Percentiles rank a stretch among this genome's conserved stretches.
Conservation (phyloP, 305 asterid genomes). For the Solanum hybrid region DNA sequence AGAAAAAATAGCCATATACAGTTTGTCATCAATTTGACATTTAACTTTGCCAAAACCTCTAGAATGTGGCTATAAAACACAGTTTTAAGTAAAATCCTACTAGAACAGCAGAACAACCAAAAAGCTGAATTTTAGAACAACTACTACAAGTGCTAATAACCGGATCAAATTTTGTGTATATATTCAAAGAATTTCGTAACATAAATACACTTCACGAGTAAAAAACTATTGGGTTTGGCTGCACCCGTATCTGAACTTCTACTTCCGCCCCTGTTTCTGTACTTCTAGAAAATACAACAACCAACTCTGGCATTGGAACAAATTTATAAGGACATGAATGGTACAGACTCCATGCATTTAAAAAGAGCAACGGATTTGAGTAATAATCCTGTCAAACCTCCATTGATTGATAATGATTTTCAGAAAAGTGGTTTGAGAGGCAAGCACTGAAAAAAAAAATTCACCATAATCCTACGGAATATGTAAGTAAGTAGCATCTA, state of each 20-base stretch:
- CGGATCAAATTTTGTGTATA: neutral
- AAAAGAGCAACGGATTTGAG: conserved; percentile 1
- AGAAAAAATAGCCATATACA: neutral
- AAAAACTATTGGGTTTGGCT: neutral
- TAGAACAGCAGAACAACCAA: neutral
- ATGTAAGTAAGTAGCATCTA: no score
- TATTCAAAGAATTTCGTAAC: neutral
- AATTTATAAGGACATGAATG: neutral
- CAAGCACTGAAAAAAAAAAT: neutral
- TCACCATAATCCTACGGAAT: neutral
- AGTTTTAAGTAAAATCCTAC: neutral
- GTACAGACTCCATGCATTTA: conserved; percentile 1
- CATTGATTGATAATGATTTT: neutral
- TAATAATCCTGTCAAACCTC: neutral
- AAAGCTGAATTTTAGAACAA: neutral
- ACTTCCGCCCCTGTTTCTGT: neutral
- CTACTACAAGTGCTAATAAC: neutral
- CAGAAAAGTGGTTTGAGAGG: neutral
- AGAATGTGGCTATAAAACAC: neutral
- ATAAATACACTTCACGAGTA: neutral
- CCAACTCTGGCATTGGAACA: neutral
- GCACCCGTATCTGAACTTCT: neutral
- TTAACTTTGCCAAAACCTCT: neutral
- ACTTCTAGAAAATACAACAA: neutral
- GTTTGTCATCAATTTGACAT: neutral